A percentile compares a stretch with the other conserved stretches of the same genome.
These are phyloP conservation scores for Verticillium isaacii DNA, from an alignment of 2,329 filamentous ascomycete genomes.

Conservation along the genomic window DNA sequence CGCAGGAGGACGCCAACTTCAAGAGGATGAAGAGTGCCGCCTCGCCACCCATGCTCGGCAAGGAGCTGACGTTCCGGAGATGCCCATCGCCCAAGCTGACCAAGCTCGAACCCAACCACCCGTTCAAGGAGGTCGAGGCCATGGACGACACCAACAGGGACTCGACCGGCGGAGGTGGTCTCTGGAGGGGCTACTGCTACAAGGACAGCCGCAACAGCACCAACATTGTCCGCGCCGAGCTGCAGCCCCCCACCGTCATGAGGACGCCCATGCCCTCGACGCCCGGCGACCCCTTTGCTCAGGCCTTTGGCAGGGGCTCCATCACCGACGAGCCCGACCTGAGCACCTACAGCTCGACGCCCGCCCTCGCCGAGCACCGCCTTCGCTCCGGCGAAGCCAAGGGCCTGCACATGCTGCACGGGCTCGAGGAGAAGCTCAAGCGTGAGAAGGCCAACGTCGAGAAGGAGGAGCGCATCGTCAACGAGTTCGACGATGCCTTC, in stretches of 20 bases:
- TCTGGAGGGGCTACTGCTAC: slow-evolving; percentile 75
- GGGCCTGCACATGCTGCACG: slow-evolving; percentile 43
- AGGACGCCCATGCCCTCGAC: slow-evolving; percentile 40
- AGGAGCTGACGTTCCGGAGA: slow-evolving; percentile 72
- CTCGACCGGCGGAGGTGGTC: slow-evolving; percentile 53
- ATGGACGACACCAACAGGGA: slow-evolving; percentile 47
- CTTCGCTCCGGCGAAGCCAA: slow-evolving; percentile 29
- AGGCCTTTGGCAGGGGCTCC: slow-evolving; percentile 31
- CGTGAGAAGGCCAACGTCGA: slow-evolving; percentile 46
- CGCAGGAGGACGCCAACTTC: slow-evolving; percentile 32
- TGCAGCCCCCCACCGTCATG: slow-evolving; percentile 44
- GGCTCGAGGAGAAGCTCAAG: slow-evolving; percentile 45
- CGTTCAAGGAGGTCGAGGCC: slow-evolving; percentile 42
- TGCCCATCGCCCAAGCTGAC: slow-evolving; percentile 82
- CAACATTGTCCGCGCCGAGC: slow-evolving; percentile 34
- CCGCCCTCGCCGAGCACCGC: slow-evolving; percentile 19
- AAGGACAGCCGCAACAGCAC: slow-evolving; percentile 25
- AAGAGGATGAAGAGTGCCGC: slow-evolving; percentile 45
- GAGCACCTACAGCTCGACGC: slow-evolving; percentile 13
- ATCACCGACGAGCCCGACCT: slow-evolving; percentile 35
- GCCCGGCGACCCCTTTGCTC: slow-evolving; percentile 37
- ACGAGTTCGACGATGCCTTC: slow-evolving; percentile 78
- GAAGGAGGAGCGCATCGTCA: slow-evolving; percentile 46
- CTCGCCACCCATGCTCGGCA: slow-evolving; percentile 84
- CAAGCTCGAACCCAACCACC: slow-evolving; percentile 75